Evolutionary conservation across 2,329 filamentous ascomycete species (phyloP), one percentile per base, ranked within the genome.

Genomic region (Verticillium alfalfae): DNA sequence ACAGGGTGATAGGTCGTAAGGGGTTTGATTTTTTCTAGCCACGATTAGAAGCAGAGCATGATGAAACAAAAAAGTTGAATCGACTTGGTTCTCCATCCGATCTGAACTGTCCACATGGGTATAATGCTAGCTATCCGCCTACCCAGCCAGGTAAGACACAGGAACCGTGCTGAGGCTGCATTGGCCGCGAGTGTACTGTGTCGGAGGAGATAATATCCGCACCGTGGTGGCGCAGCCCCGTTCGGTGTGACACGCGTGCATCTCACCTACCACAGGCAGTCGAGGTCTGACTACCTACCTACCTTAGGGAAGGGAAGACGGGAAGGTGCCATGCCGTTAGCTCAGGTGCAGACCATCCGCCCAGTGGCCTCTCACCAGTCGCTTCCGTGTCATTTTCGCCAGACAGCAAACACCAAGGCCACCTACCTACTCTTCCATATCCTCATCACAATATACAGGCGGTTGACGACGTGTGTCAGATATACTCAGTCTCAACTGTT

Each of bases 11-110:
- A 56, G 55, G 45, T 49, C 34, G 34, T 66, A 59, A n/a, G 22
- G 56, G 49, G 57, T 34, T 58, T 31, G 26, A 31, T 26, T 58
- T 58, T 57, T 58, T 58, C 57, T 26, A 58, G 57, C 57, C 57
- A 58, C 38, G 45, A 52, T 59, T 59, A 59, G 58, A 37, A 59
- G 58, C 58, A 59, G 58, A 59, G 58, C 58, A 59, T 59, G 49
- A 59, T 55, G 34, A 31, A 31, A 22, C n/a, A 31, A 4, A 31
- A 59, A 55, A 55, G 49, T 39, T 49, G 45, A 52, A 26, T 13
- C 45, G n/a, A 52, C 45, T 52, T 26, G 45, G 10, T 52, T 52
- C 45, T 9, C 45, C 45, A 18, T 37, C 2, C 36, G 36, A 31
- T 4, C 5, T 31, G 26, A 31, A 1, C 5, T 37, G 36, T 37